Evolutionary conservation across 805 yeast species (phyloP), one percentile per base, ranked within the genome.

Genomic region (Barnettozyma sp.): DNA sequence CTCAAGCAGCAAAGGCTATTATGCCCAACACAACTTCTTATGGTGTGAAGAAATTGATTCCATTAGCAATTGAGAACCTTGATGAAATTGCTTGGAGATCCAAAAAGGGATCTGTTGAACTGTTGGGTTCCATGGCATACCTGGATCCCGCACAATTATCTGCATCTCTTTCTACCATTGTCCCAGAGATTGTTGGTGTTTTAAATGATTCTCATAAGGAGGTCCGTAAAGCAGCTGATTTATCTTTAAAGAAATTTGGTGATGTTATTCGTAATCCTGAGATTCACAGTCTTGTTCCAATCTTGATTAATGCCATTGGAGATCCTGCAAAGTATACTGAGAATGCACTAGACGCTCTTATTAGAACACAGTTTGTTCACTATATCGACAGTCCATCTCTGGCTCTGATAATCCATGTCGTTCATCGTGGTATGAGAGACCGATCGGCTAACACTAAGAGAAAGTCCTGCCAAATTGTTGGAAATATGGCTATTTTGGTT

Each of bases 251-350:
- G 54, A 70, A 87, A 52, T 92, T 92, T 55, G 98, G 98, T 54
- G 97, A 90, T 43, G 98, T 92, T 42, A 92, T 92, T 46, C 73
- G 95, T 59, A 92, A 92, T 56, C 98, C 98, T 0, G 99, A 92
- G 59, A 92, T 92, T 54, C 95, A 87, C 60, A 70, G 68, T n/a
- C 63, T 88, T 39, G 97, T 90, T 38, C 97, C 97, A 16, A 71
- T 70, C 17, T 68, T 92, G 52, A 73, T 92, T 49, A 76, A 82
- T 42, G 98, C 98, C 18, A 90, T 92, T 57, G 95, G 97, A 38
- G 95, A 92, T 54, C 97, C 98, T 24, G 82, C 97, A 0, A 83
- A 76, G 48, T 65, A 82, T 61, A 92, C 97, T 1, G 96, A 85
- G 41, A 76, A 63, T 10, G 97, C 97, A 0, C 65, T 92, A 39